phyloP scores from a whole-genome alignment of 768 basidiomycete species.

The Russula vinacea region DNA sequence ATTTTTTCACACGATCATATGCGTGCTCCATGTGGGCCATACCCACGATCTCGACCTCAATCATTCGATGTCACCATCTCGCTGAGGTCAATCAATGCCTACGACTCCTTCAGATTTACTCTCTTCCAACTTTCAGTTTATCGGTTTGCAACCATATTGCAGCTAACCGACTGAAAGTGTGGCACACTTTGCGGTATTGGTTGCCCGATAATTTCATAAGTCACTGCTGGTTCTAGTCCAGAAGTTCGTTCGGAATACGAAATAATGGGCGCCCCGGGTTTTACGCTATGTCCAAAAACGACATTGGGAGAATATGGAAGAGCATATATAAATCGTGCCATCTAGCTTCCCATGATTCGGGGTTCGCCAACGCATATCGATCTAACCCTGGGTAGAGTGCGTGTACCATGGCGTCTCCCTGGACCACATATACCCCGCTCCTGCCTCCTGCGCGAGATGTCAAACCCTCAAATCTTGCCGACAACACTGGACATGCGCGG shows the following conservation, averaged over 20 bases:
- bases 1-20: no score
- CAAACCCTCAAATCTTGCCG: neutral
- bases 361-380: neutral
- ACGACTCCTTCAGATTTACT: no score
- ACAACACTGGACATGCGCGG: neutral
- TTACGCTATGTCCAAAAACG: neutral
- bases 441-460: neutral
- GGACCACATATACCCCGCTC: neutral
- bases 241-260: neutral
- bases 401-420: slow-evolving; percentile 5
- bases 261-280: neutral
- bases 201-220: neutral
- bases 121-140: no score
- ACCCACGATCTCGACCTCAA: no score
- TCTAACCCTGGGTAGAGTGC: neutral
- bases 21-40: no score
- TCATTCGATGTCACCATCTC: no score
- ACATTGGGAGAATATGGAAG: neutral
- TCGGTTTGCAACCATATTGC: neutral
- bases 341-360: neutral
- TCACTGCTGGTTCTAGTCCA: neutral
- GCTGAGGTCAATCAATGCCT: no score
- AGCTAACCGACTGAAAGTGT: neutral
- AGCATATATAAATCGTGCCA: neutral
- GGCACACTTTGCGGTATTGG: neutral